These are phyloP conservation scores for Xylaria sp. DNA, from an alignment of 2,329 filamentous ascomycete genomes.

Conservation along the genomic window DNA sequence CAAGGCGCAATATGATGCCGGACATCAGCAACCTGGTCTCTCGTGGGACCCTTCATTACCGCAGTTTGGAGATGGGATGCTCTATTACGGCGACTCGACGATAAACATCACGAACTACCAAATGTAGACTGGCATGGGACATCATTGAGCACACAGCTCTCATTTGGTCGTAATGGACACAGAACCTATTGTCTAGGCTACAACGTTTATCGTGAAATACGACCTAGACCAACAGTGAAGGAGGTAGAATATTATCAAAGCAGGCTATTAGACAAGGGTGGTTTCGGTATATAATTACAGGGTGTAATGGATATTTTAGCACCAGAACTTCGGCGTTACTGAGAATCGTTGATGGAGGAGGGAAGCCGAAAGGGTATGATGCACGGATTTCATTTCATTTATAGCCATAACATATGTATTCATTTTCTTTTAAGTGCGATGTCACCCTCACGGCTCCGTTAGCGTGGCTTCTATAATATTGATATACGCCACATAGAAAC, in stretches of 20 bases:
- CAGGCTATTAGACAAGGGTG: slow-evolving; percentile 1
- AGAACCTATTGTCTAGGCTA: neutral
- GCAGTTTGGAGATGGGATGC: neutral
- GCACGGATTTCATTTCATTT: neutral
- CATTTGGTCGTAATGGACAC: neutral
- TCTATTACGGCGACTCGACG: neutral
- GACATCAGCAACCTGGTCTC: neutral
- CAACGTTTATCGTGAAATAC: neutral
- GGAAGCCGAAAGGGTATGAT: neutral
- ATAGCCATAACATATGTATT: too few species aligned
- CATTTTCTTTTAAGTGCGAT: too few species aligned
- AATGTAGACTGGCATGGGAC: neutral
- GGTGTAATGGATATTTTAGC: neutral
- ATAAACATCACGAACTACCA: neutral
- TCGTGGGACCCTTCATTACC: slow-evolving; percentile 7
- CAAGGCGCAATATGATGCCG: slow-evolving; percentile 38
- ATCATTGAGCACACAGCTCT: neutral
- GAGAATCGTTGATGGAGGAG: neutral
- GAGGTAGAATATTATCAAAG: neutral
- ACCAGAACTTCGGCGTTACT: neutral
- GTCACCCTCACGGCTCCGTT: too few species aligned
- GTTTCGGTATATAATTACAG: neutral
- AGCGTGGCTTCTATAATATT: too few species aligned
- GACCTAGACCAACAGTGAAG: neutral
- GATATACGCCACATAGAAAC: too few species aligned